These are phyloP conservation scores for Botryosphaeria dothidea DNA, from an alignment of 2,329 filamentous ascomycete genomes.

Conservation along the genomic window DNA sequence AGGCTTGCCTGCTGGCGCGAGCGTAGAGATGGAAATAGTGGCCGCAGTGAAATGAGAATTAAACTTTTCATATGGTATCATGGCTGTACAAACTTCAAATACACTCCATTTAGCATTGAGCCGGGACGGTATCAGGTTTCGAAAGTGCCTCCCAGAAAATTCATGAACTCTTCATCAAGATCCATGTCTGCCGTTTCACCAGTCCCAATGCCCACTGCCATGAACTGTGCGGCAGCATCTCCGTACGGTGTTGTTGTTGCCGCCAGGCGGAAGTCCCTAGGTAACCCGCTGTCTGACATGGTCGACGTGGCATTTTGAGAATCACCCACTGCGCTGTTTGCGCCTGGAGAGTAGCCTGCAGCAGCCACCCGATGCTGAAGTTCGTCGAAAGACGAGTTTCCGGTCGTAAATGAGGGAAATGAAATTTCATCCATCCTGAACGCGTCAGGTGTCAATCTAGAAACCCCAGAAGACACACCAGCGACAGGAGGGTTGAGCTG, in stretches of 20 bases:
- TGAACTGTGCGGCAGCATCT: conserved; percentile 11
- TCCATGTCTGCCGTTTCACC: conserved; percentile 10
- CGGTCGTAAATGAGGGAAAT: not conserved
- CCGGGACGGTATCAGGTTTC: not conserved
- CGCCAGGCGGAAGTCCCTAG: not conserved
- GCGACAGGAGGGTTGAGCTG: not conserved
- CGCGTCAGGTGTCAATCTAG: not conserved
- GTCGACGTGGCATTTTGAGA: not conserved
- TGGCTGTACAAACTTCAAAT: not conserved
- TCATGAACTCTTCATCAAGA: conserved; percentile 10
- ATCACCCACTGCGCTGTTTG: not conserved
- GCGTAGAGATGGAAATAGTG: conserved; percentile 18
- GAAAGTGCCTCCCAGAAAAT: conserved; percentile 1
- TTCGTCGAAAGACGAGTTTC: conserved; percentile 4
- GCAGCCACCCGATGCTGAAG: not conserved
- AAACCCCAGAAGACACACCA: not conserved
- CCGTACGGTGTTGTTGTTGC: conserved; percentile 5
- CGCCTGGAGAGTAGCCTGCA: not conserved
- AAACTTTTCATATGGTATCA: not conserved
- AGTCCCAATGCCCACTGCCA: conserved; percentile 2
- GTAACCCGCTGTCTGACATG: conserved; percentile 6
- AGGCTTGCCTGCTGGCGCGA: conserved; percentile 14
- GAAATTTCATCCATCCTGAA: not conserved
- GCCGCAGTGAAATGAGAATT: conserved; percentile 10
- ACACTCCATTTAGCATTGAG: not conserved